These are phyloP conservation scores for Tetrahymena malaccensis DNA, from an alignment of 73 alveolate species.

Conservation along the genomic window DNA sequence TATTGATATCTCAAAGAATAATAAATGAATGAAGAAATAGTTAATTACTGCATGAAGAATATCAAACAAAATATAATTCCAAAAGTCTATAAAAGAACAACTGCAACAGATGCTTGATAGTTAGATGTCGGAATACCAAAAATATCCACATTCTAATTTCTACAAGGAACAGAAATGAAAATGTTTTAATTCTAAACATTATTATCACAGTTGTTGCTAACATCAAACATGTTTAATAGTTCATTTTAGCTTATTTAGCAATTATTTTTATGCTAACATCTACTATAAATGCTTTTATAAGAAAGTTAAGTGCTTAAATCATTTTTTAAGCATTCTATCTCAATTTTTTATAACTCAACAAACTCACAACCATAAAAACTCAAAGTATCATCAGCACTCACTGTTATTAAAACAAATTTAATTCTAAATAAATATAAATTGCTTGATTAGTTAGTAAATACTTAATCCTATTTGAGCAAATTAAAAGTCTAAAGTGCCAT, in stretches of 20 bases:
- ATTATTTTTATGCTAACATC: not conserved
- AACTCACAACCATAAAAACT: not conserved
- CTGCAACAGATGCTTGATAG: not conserved
- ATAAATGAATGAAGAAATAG: not conserved
- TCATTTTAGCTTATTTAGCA: not conserved
- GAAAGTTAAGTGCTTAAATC: not conserved
- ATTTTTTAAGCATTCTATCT: not conserved
- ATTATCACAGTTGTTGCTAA: not conserved
- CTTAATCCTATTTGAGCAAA: not conserved
- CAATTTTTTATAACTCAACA: not conserved
- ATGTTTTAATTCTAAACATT: not conserved
- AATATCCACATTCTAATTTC: not conserved
- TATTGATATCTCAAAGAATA: not conserved
- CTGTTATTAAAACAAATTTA: not conserved
- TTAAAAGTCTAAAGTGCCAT: not conserved
- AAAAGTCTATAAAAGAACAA: not conserved
- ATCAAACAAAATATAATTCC: not conserved
- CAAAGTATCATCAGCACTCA: not conserved
- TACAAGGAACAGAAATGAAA: not conserved
- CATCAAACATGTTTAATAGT: not conserved
- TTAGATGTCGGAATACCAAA: not conserved
- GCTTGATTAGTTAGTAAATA: not conserved
- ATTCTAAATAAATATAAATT: not conserved
- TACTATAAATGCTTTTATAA: not conserved
- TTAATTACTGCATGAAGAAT: not conserved